Percentiles rank a stretch among this genome's conserved stretches.
These are phyloP conservation scores for Xylaria curta DNA, from an alignment of 495 filamentous ascomycete genomes.

Conservation along the genomic window DNA sequence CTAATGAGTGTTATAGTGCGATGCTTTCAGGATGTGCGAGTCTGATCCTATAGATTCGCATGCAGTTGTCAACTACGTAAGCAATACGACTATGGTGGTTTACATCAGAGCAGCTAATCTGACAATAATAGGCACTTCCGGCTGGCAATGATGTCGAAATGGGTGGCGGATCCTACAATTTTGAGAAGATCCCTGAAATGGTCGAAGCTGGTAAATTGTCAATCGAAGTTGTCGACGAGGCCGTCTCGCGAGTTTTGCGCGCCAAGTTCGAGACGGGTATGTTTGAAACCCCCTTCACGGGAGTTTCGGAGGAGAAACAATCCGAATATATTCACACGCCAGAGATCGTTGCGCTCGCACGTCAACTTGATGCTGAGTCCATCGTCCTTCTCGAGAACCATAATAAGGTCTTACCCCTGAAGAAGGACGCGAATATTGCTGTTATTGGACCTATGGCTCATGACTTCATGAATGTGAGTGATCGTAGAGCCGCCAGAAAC, in stretches of 20 bases:
- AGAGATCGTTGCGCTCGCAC: slow-evolving; percentile 60
- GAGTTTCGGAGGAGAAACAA: slow-evolving; percentile 58
- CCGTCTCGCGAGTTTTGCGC: slow-evolving; percentile 65
- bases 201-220: slow-evolving; percentile 64
- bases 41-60: slow-evolving; percentile 64
- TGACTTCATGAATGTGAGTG: slow-evolving; percentile 70
- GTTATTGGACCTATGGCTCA: slow-evolving; percentile 79
- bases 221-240: slow-evolving; percentile 63
- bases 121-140: slow-evolving; percentile 53
- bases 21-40: slow-evolving; percentile 65
- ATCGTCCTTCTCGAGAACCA: slow-evolving; percentile 76
- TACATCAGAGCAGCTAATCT: background rate
- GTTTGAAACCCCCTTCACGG: slow-evolving; percentile 70
- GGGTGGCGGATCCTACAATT: slow-evolving; percentile 76
- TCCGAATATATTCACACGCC: slow-evolving; percentile 63
- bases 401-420: slow-evolving; percentile 63
- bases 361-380: slow-evolving; percentile 68
- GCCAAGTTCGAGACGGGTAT: slow-evolving; percentile 71
- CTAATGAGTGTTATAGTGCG: slow-evolving; percentile 43
- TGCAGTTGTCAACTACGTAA: slow-evolving; percentile 50
- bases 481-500: background rate
- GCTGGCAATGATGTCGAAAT: slow-evolving; percentile 79
- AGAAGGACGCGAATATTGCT: slow-evolving; percentile 65
- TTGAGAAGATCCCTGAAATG: slow-evolving; percentile 67
- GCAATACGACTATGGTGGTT: slow-evolving; percentile 45